Base-by-base conservation (phyloP, 2,329 filamentous ascomycete genomes). In the Colletotrichum magnum region DNA sequence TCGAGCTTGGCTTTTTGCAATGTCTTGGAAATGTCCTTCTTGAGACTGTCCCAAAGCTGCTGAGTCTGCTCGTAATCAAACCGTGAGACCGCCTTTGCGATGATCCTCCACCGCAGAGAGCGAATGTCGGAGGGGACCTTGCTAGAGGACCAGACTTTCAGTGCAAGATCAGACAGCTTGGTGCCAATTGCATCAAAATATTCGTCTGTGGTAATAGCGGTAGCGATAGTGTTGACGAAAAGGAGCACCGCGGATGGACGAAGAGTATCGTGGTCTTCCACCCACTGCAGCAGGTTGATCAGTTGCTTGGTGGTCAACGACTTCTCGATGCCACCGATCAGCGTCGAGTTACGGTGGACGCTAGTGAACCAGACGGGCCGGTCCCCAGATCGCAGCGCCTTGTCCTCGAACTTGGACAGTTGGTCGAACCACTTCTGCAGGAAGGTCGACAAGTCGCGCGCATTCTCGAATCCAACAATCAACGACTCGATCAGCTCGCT, bases 341-440 rank as follows among this genome's bases (percentile, higher is more conserved):
- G 58, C 4, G 64, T 61, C 7, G 43, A 5, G 18, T 60, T 66
- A 15, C 58, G 64, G 50, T 64, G 64, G 1, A 72, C 60, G 15
- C 36, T 74, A 6, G 73, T 68, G 9, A 76, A 74, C 79, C 79
- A 82, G 1, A 74, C 66, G 2, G 52, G 53, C 13, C 66, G 62
- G 12, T 73, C 67, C 3, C 73, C 59, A 28, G 52, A 58, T 16
- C 47, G 63, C 6, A 69, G 32, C 10, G n/a, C 18, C 36, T 71
- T 56, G 16, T 70, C 45, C 18, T 82, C 79, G 16, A 77, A 74
- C 15, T 79, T 74, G 45, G 77, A 78, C 2, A 86, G 77, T 64
- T 84, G 80, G 50, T 78, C 73, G 56, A 80, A 84, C 86, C 86
- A 88, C 2, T 83, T 74, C 56, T 80, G 80, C 68, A 87, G 68